Base-by-base conservation (phyloP, 1,139 yeast species). In the Pichia sp. region DNA sequence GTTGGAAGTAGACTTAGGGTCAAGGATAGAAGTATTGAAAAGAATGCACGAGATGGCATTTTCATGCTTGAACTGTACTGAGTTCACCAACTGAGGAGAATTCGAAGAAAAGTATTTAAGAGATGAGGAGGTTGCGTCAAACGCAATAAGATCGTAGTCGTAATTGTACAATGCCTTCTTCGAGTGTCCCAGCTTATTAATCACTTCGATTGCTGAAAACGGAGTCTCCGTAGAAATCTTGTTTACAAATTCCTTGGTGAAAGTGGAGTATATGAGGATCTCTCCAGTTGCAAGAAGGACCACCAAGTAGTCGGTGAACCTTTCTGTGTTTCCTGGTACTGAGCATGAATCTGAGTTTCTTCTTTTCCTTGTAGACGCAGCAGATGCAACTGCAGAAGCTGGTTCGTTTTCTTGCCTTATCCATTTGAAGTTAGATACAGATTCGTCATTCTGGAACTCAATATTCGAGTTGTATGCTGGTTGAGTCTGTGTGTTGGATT, bases 251-350 rank as follows among this genome's bases (percentile, higher is more conserved):
- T 70, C 73, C 53, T 72, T 73, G 29, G 70, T 67, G 40, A 65
- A 63, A 1, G 82, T 81, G 1, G 81, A 73, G 52, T 75, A 72
- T 7, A 77, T 64, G 51, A 74, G 65, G 26, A 78, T 65, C 50
- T 73, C 76, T 3, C 78, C 77, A 34, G 70, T 67, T 16, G 67
- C 67, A 30, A 75, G 65, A 13, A 72, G 67, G 42, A 77, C 77
- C 0, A 72, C 74, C 51, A 78, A 65, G 53, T 70, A 68, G 45
- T 61, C 57, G 31, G 47, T 52, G 15, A 30, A 55, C 51, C 53
- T 23, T 43, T 49, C 42, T 51, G 54, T 32, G 32, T 13, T 45
- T 31, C 64, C 26, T 23, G 26, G 26, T 23, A 23, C 26, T 23
- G 26, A 23, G 55, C 8, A 16, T 6, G 36, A 16, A 8, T 38